A percentile compares a stretch with the other conserved stretches of the same genome.
These are phyloP conservation scores for Trichoderma cornu-damae DNA, from an alignment of 2,329 filamentous ascomycete genomes.

Conservation along the genomic window DNA sequence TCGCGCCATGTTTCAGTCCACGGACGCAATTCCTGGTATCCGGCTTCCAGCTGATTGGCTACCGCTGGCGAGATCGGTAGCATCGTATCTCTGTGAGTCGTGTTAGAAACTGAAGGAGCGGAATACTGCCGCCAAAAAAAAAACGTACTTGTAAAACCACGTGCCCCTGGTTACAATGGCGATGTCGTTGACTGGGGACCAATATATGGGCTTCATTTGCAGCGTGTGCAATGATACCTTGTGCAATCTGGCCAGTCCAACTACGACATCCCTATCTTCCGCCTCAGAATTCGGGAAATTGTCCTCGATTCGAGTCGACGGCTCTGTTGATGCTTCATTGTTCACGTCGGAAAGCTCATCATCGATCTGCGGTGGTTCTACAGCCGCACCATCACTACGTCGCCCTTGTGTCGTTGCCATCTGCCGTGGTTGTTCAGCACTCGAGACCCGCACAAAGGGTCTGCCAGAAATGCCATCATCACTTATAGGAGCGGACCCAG, in stretches of 20 bases:
- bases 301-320: constrained; percentile 12
- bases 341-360: not conserved
- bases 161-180: constrained; percentile 78
- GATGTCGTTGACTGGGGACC: constrained; percentile 88
- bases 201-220: constrained; percentile 95
- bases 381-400: not conserved
- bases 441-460: constrained; percentile 48
- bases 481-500: constrained; percentile 24
- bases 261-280: constrained; percentile 59
- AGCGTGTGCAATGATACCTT: constrained; percentile 76
- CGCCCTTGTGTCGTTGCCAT: constrained; percentile 9
- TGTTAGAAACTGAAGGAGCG: constrained; percentile 20
- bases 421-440: constrained; percentile 27
- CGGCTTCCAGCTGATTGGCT: constrained; percentile 88
- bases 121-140: too few relatives aligned
- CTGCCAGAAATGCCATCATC: constrained; percentile 52
- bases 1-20: constrained; percentile 93
- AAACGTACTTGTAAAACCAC: constrained; percentile 78
- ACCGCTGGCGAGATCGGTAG: constrained; percentile 77
- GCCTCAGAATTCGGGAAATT: constrained; percentile 21
- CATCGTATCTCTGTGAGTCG: constrained; percentile 66
- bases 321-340: constrained; percentile 17
- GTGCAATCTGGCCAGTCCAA: constrained; percentile 86
- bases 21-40: constrained; percentile 77
- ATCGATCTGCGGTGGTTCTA: not conserved